Evolutionary conservation across 148 eudicot species (phyloP).

Genomic region (Cornus controversa): DNA sequence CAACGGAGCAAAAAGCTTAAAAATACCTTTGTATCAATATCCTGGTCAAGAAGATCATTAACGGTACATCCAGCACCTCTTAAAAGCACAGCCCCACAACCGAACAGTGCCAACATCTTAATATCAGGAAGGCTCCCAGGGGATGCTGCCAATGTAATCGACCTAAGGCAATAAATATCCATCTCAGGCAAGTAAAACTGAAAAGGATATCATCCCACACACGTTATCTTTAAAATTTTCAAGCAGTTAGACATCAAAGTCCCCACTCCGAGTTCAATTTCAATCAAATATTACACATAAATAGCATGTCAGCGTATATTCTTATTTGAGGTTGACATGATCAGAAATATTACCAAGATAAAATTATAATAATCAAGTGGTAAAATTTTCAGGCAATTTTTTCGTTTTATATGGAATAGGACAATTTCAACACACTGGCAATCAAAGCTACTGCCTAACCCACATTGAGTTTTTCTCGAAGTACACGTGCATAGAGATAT

Average conservation of each 20-base stretch:
- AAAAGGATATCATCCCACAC: background rate
- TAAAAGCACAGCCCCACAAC: conserved; percentile 68
- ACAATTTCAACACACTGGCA: too few species aligned
- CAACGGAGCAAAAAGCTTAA: background rate
- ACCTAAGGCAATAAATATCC: conserved; percentile 44
- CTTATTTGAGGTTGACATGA: too few species aligned
- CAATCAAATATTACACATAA: background rate
- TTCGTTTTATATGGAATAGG: too few species aligned
- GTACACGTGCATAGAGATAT: background rate
- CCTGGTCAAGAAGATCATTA: conserved; percentile 69
- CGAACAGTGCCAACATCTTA: conserved; percentile 67
- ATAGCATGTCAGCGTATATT: too few species aligned
- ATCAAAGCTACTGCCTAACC: too few species aligned
- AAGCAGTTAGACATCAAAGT: background rate
- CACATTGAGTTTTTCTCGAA: too few species aligned
- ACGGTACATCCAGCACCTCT: conserved; percentile 83
- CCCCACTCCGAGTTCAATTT: background rate
- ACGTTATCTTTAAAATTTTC: background rate
- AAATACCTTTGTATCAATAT: conserved; percentile 67
- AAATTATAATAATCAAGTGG: too few species aligned
- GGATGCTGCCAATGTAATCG: conserved; percentile 80
- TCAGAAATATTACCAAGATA: too few species aligned
- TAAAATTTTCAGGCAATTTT: too few species aligned
- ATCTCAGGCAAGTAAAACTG: background rate
- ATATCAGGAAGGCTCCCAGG: conserved; percentile 78